Conservation (phyloP, 2,329 filamentous ascomycete genomes). For the Colletotrichum salicis region DNA sequence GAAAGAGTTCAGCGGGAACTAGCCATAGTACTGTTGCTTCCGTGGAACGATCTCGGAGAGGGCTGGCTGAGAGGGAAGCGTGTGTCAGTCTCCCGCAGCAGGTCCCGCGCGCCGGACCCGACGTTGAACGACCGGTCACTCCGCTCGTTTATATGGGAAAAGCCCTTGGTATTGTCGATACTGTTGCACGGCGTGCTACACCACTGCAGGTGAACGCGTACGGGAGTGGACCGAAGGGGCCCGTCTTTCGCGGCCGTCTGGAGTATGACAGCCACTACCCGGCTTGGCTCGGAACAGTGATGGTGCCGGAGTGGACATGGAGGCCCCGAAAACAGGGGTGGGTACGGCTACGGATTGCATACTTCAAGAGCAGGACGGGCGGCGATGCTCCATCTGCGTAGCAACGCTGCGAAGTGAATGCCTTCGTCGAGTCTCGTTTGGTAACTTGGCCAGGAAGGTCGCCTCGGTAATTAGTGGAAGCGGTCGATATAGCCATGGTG, state of each 20-base stretch:
- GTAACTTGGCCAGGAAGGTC: conserved; percentile 13
- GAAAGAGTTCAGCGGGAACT: neutral
- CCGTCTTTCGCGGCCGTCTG: conserved; percentile 18
- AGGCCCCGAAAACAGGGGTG: neutral
- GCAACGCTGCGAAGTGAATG: conserved; percentile 1
- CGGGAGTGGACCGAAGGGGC: conserved; percentile 5
- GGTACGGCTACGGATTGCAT: neutral
- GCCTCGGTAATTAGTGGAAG: conserved; percentile 17
- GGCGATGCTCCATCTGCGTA: conserved; percentile 8
- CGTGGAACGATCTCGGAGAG: neutral
- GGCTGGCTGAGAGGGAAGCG: neutral
- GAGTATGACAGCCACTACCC: conserved; percentile 4
- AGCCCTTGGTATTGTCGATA: conserved; percentile 11
- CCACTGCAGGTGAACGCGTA: conserved; percentile 30
- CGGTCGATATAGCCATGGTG: conserved; percentile 1
- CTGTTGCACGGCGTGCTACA: conserved; percentile 11
- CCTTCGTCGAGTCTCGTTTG: neutral
- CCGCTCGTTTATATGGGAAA: neutral
- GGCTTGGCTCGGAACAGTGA: conserved; percentile 23
- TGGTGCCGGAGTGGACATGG: conserved; percentile 7
- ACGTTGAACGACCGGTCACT: neutral
- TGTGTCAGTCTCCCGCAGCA: neutral
- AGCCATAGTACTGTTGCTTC: neutral
- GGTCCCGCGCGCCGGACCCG: neutral
- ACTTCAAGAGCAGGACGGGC: neutral